These are phyloP conservation scores for Penicillium frequentans DNA, from an alignment of 2,329 filamentous ascomycete genomes.

Conservation along the genomic window DNA sequence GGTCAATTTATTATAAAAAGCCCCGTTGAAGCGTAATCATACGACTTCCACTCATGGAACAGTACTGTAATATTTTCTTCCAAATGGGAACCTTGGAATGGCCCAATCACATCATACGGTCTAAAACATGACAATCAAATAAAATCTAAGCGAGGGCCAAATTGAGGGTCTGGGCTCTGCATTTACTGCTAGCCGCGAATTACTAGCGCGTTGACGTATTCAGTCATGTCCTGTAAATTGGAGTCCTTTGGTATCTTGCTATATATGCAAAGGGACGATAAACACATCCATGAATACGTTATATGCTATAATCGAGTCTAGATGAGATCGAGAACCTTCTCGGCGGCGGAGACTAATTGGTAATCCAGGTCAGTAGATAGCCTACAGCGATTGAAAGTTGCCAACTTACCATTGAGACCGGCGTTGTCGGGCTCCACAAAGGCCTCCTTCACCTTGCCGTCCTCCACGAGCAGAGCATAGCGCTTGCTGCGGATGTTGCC, in stretches of 20 bases:
- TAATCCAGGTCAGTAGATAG: constrained; percentile 6
- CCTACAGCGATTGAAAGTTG: background rate
- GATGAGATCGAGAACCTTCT: constrained; percentile 46
- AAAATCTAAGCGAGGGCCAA: too few species aligned
- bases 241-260: background rate
- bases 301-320: background rate
- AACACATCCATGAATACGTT: too few species aligned
- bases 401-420: constrained; percentile 66
- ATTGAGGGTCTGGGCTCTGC: background rate
- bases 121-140: background rate
- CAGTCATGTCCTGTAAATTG: background rate
- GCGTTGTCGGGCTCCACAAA: constrained; percentile 89
- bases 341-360: constrained; percentile 47
- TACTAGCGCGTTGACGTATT: background rate
- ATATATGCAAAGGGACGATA: background rate
- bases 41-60: background rate
- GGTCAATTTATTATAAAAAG: too few species aligned
- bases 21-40: background rate
- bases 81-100: background rate
- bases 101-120: background rate
- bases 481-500: constrained; percentile 82
- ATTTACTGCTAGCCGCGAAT: background rate
- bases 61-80: background rate
- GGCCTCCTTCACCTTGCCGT: constrained; percentile 79
- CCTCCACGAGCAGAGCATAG: constrained; percentile 78